Base-by-base conservation (phyloP, 208 protist genomes). In the Wallacemonas sp. region DNA sequence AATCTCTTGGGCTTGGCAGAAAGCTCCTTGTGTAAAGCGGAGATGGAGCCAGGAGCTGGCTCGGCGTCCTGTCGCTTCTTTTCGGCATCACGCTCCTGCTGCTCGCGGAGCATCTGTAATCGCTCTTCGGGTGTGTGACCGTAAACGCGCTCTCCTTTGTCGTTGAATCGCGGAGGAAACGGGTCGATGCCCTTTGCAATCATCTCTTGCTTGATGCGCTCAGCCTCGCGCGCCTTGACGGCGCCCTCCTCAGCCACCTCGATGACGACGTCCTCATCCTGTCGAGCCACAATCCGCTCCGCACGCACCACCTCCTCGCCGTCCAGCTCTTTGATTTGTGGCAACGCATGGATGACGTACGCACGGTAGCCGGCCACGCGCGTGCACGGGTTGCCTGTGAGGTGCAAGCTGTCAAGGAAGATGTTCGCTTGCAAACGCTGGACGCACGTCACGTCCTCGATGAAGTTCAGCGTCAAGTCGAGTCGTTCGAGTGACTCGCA, bases 401-500 rank as follows among this genome's bases (percentile, higher is more conserved):
- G 74, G 67, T 97, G 94, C 27, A 98, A 80, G 15, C 94, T 85
- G 12, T 78, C 72, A 1, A 99, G 78, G 42, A 87, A 78, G 3
- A 80, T 67, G 70, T 98, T 98, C 4, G 80, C 79, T 26, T 65
- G 73, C 53, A 99, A 82, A 0, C 57, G 66, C 34, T 76, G 58
- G 5, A 98, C 79, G 32, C 65, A 89, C 4, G 76, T 82, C n/a
- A 97, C 62, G 45, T 98, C 93, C 0, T 59, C 82, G 21, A 99
- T 83, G 63, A 98, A 99, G 78, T 99, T 99, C 26, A 92, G 63
- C n/a, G 98, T 99, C 33, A 99, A 76, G 60, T 99, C 98, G 2
- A 99, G 84, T 64, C 97, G 97, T 60, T 90, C 86, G 15, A 99
- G 84, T 12, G 78, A 66, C 76, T 99, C 98, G 65, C 94, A 98